Base-by-base conservation (phyloP, 2,329 filamentous ascomycete genomes). In the Trichoderma sp. region DNA sequence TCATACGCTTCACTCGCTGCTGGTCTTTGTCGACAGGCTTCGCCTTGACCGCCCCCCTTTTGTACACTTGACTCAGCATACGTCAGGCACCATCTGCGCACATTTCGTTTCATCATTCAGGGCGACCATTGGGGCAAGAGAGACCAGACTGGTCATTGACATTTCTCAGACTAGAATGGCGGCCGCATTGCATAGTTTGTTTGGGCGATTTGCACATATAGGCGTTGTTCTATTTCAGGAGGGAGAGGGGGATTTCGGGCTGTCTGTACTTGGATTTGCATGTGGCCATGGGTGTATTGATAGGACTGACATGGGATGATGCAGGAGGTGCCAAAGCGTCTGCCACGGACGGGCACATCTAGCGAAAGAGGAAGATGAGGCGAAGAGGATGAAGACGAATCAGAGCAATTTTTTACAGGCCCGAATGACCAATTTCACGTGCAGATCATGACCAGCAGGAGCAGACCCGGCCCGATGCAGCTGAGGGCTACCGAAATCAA, bases 271-370 rank as follows among this genome's bases (percentile, higher is more conserved):
- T 58, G 21, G 21, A 39, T 50, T 60, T 39, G 63, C 56, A 59
- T 59, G 28, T 43, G 41, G 39, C 4, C 43, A 59, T 55, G 54
- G 61, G 48, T 65, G 63, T 65, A 65, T 65, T 24, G 63, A 55
- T 65, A 65, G 43, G 63, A 65, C 41, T 24, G 48, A 26, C n/a
- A 17, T 54, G 56, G 50, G 44, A 24, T 24, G 43, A 21, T 21
- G 26, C 24, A 47, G 15, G 41, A 28, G 41, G 24, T 7, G 41
- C 12, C 24, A 21, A n/a, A 21, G 26, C 51, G 7, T 39, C 30
- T 55, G 9, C 30, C 30, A 17, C 5, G 5, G 28, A 19, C 17
- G 51, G n/a, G 51, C n/a, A 28, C n/a, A 48, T 48, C 56, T 44
- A 39, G 17, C 10, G n/a, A 47, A 34, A 28, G 26, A 45, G 26